Evolutionary conservation across 2,329 filamentous ascomycete genomes (phyloP).

Genomic region (Epicoccum sorghinum): DNA sequence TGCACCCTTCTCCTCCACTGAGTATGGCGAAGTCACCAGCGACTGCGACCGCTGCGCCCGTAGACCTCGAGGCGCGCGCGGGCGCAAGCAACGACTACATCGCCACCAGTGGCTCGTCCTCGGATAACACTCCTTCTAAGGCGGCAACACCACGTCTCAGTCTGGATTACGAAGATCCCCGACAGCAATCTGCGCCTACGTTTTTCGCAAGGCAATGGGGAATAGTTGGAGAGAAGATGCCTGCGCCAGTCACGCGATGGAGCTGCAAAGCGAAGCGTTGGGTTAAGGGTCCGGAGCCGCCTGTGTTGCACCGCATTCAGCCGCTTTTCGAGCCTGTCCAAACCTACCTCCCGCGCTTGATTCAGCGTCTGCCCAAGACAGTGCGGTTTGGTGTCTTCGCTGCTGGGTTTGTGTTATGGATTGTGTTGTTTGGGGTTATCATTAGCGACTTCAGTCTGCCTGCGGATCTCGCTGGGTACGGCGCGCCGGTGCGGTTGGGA

Average conservation of each 20-base stretch:
- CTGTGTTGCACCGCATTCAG: constrained; percentile 50
- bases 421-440: constrained; percentile 70
- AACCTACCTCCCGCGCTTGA: constrained; percentile 65
- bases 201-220: background rate
- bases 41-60: constrained; percentile 6
- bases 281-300: constrained; percentile 54
- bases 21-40: constrained; percentile 5
- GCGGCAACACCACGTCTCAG: constrained; percentile 4
- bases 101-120: constrained; percentile 6
- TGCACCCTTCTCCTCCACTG: background rate
- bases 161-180: constrained; percentile 4
- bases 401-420: constrained; percentile 67
- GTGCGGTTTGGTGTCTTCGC: constrained; percentile 63
- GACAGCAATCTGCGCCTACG: background rate
- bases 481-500: constrained; percentile 67
- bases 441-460: constrained; percentile 65
- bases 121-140: constrained; percentile 7
- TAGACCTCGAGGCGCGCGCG: constrained; percentile 8
- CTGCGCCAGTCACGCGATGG: constrained; percentile 23
- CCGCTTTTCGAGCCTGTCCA: constrained; percentile 70
- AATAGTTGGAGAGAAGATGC: constrained; percentile 4
- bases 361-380: constrained; percentile 64
- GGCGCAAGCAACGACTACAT: constrained; percentile 9
- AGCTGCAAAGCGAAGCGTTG: constrained; percentile 48
- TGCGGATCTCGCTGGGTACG: constrained; percentile 69